Conservation (phyloP, 1,284 basidiomycete species). For the Irpex lacteus region DNA sequence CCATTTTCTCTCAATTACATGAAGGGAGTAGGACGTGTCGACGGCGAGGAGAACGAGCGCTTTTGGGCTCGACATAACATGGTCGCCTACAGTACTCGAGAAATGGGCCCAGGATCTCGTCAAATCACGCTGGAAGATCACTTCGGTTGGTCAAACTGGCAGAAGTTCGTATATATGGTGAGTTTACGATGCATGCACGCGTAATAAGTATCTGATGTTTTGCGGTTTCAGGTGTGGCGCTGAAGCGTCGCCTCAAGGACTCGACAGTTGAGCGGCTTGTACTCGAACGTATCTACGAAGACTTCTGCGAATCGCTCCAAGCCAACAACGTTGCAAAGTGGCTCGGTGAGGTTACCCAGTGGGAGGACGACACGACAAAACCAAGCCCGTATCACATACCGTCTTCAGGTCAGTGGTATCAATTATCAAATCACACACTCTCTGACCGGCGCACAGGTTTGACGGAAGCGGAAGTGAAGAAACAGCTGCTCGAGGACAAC, state of each 20-base stretch:
- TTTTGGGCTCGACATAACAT: constrained; percentile 19
- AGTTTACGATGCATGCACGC: constrained; percentile 16
- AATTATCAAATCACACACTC: too few species aligned
- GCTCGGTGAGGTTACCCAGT: not conserved
- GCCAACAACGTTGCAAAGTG: too few species aligned
- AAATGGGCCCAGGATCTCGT: constrained; percentile 18
- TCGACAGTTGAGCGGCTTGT: not conserved
- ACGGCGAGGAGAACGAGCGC: constrained; percentile 24
- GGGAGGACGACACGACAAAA: not conserved
- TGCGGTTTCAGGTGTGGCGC: not conserved
- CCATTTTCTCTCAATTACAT: constrained; percentile 17
- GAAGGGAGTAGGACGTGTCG: constrained; percentile 18
- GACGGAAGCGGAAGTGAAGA: not conserved
- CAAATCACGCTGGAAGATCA: constrained; percentile 16
- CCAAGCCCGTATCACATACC: not conserved
- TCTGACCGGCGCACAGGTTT: not conserved
- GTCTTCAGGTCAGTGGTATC: not conserved
- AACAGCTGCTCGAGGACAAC: not conserved
- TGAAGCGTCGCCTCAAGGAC: not conserved
- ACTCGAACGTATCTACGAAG: not conserved
- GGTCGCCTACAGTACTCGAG: constrained; percentile 13
- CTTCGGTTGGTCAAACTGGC: constrained; percentile 11
- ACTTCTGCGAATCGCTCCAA: too few species aligned
- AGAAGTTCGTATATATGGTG: constrained; percentile 11
- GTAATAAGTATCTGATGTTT: constrained; percentile 1